phyloP scores from a whole-genome alignment of 352 stramenopile genomes.

The Phytophthora podocarpi region DNA sequence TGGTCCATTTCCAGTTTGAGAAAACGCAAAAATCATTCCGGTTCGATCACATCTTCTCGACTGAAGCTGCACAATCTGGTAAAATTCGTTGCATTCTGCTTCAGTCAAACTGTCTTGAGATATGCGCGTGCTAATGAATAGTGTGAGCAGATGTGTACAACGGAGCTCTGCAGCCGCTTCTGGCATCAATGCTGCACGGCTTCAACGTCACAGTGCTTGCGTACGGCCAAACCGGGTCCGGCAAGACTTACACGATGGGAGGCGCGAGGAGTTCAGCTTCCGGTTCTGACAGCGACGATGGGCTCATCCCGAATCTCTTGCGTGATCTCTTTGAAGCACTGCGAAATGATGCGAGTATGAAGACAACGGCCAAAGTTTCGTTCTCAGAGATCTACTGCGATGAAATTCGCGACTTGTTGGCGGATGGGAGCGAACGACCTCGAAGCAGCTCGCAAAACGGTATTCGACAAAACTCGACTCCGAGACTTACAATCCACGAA shows the following conservation, averaged over 20 bases:
- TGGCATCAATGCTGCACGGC: slow-evolving; percentile 83
- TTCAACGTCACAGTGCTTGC: slow-evolving; percentile 88
- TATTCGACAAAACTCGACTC: slow-evolving; percentile 10
- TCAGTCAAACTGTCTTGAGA: neutral
- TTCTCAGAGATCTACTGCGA: slow-evolving; percentile 98
- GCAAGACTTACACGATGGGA: slow-evolving; percentile 86
- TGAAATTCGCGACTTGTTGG: slow-evolving; percentile 95
- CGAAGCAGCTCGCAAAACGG: slow-evolving; percentile 35
- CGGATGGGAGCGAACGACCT: slow-evolving; percentile 30
- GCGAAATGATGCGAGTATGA: slow-evolving; percentile 29
- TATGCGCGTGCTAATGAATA: neutral
- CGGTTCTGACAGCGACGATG: slow-evolving; percentile 44
- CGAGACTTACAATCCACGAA: slow-evolving; percentile 55
- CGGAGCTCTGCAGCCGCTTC: slow-evolving; percentile 62
- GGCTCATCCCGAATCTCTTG: slow-evolving; percentile 80
- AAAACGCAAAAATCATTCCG: slow-evolving; percentile 53
- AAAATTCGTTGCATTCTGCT: slow-evolving; percentile 3
- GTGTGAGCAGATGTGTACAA: slow-evolving; percentile 62
- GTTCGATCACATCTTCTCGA: slow-evolving; percentile 72
- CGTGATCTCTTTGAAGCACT: slow-evolving; percentile 66
- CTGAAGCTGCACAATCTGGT: slow-evolving; percentile 45
- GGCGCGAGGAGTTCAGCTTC: slow-evolving; percentile 40
- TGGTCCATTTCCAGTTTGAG: slow-evolving; percentile 46
- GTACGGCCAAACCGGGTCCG: slow-evolving; percentile 83
- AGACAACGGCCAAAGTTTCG: slow-evolving; percentile 58